A percentile compares a stretch with the other conserved stretches of the same genome.
Conservation (phyloP, 2,329 filamentous ascomycete species). For the Xylariaceae sp. region DNA sequence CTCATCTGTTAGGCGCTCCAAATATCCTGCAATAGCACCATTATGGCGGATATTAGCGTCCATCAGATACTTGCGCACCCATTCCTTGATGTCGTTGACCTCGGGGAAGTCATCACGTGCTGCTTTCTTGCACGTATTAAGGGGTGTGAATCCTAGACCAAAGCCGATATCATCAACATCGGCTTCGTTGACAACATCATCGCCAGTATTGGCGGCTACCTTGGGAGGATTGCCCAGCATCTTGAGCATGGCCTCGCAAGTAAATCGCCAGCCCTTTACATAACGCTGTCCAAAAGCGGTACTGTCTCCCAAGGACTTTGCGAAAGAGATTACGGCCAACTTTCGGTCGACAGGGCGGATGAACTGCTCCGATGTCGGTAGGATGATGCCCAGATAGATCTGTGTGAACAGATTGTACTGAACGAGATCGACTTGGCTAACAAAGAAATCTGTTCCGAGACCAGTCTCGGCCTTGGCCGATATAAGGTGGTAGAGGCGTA, state of each 20-base stretch:
- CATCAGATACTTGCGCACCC: conserved; percentile 75
- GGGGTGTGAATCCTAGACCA: conserved; percentile 85
- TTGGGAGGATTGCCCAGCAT: conserved; percentile 81
- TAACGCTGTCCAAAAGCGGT: conserved; percentile 76
- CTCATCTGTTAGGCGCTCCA: conserved; percentile 64
- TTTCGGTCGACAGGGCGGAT: conserved; percentile 86
- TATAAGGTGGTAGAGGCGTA: conserved; percentile 90
- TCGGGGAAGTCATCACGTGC: conserved; percentile 80
- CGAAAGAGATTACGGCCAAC: conserved; percentile 84
- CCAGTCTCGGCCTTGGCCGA: conserved; percentile 72
- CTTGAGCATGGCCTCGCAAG: conserved; percentile 82
- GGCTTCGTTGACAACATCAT: conserved; percentile 76
- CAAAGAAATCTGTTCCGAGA: conserved; percentile 90
- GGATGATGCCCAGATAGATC: conserved; percentile 80
- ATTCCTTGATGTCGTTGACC: conserved; percentile 72
- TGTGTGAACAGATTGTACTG: conserved; percentile 75
- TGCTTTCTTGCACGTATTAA: conserved; percentile 80
- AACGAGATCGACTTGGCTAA: conserved; percentile 74
- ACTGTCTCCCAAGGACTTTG: conserved; percentile 85
- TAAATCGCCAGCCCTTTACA: conserved; percentile 85
- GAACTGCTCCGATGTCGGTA: conserved; percentile 84
- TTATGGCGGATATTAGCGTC: conserved; percentile 68
- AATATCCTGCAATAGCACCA: conserved; percentile 66
- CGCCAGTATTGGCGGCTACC: conserved; percentile 58
- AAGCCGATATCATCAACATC: conserved; percentile 95